Evolutionary conservation across 2,329 filamentous ascomycete genomes (phyloP), one percentile per base, ranked within the genome.

Genomic region (Aspergillus viridinutans): DNA sequence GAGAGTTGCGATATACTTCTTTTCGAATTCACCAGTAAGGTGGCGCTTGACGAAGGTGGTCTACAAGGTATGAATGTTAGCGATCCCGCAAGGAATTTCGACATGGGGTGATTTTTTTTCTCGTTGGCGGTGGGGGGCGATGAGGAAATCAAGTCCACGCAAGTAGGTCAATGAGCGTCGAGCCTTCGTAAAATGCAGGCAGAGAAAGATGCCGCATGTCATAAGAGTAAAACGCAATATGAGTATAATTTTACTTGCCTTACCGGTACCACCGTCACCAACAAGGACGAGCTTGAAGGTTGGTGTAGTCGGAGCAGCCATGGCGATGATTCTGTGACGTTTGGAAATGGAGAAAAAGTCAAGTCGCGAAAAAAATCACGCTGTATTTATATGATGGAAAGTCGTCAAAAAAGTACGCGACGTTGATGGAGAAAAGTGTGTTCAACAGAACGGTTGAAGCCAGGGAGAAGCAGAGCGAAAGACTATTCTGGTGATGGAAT

Each of bases 31-130:
- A 78, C 94, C 94, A 76, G 94, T 99, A 87, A 97, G 86, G 83
- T 99, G 94, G 76, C 94, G 94, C 89, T 99, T 99, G 85, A 99
- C 94, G 81, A 99, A 99, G 76, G 94, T 99, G 78, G 94, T 99
- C 94, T 99, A 75, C 66, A 57, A 23, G 29, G 28, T 42, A 61
- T 51, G 57, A 47, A 20, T 52, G 49, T 69, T 67, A 69, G 67
- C 59, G 56, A 67, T 64, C 56, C 17, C 14, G 7, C 35, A 17
- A 20, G 25, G 38, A 12, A 26, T 58, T 58, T 58, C 57, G 62
- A 57, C 50, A 60, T 26, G 32, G 58, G 61, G 63, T 61, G 62
- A 64, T 64, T 61, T 67, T 66, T 65, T 65, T 64, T 55, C 58
- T 64, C 59, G 65, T 66, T 65, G 68, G 70, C 58, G 61, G 63